Conservation (phyloP, 2,329 filamentous ascomycete species). For the Allantophomopsis cytisporea region DNA sequence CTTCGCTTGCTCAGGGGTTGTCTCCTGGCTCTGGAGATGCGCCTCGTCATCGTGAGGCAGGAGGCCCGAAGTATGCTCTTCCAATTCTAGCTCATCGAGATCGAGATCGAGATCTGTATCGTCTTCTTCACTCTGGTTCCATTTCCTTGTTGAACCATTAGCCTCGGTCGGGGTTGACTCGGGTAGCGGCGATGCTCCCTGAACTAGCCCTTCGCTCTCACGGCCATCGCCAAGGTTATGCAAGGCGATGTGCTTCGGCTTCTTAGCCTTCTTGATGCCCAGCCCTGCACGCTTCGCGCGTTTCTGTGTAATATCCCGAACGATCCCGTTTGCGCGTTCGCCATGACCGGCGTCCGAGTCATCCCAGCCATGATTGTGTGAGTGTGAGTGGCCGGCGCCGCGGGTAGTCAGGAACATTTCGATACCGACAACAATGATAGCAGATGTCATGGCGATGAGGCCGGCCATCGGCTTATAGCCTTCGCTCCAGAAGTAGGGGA, state of each 20-base stretch:
- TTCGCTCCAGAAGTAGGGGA: conserved; percentile 67
- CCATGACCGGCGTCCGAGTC: conserved; percentile 28
- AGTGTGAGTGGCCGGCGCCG: conserved; percentile 47
- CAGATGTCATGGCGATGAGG: conserved; percentile 67
- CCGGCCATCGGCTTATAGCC: conserved; percentile 72
- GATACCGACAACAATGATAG: conserved; percentile 69
- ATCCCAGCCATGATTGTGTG: conserved; percentile 26
- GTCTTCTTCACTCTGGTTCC: conserved; percentile 13
- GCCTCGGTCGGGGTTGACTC: conserved; percentile 30
- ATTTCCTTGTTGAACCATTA: conserved; percentile 1
- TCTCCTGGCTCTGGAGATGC: conserved; percentile 6
- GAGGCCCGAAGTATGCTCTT: conserved; percentile 15
- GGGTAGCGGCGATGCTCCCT: conserved; percentile 43
- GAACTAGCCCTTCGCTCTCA: conserved; percentile 38
- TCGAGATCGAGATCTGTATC: conserved; percentile 39
- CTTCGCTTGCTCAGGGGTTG: conserved; percentile 24
- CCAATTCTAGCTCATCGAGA: conserved; percentile 44
- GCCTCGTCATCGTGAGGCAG: conserved; percentile 11
- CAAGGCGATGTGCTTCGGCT: conserved; percentile 35
- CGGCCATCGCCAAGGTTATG: conserved; percentile 23
- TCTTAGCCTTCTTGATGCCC: conserved; percentile 14
- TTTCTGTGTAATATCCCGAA: neutral
- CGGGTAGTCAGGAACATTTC: conserved; percentile 80
- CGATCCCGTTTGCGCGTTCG: conserved; percentile 15
- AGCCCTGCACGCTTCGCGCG: conserved; percentile 1